These are phyloP conservation scores for Moesziomyces sp. DNA, from an alignment of 1,284 basidiomycete genomes.

Conservation along the genomic window DNA sequence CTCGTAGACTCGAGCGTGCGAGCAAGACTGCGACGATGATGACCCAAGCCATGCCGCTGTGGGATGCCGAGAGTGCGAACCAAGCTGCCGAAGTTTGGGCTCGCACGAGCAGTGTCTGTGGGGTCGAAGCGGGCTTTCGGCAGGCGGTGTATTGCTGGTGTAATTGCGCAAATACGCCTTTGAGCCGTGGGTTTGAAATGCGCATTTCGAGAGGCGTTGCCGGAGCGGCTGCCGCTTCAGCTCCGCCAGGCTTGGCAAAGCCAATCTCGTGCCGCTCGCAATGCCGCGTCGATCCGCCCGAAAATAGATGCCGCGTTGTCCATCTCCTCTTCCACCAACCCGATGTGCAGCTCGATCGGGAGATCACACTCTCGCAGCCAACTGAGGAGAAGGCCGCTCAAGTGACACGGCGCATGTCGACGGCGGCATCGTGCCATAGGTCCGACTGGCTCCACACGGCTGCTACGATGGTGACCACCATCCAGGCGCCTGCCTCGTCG, in stretches of 20 bases:
- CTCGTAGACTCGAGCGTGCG: no score
- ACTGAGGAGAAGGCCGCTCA: neutral
- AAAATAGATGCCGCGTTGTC: neutral
- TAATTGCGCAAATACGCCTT: neutral
- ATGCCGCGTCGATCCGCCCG: no score
- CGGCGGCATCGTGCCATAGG: slow-evolving; percentile 78
- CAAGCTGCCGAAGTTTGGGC: no score
- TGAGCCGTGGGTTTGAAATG: neutral
- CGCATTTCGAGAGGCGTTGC: neutral
- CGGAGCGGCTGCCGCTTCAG: neutral
- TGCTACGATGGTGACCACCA: slow-evolving; percentile 78
- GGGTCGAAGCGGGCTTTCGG: neutral
- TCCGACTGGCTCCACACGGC: slow-evolving; percentile 87
- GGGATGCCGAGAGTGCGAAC: no score
- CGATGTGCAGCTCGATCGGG: neutral
- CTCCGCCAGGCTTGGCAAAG: slow-evolving; percentile 17
- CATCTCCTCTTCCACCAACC: neutral
- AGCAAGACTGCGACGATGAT: no score
- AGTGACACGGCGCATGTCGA: slow-evolving; percentile 28
- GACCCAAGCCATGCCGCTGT: no score
- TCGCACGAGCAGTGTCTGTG: no score
- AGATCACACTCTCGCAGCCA: neutral
- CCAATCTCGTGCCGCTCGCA: neutral
- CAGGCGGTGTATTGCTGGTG: neutral
- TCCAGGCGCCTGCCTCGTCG: slow-evolving; percentile 80